Percentiles rank a stretch among this genome's conserved stretches.
These are phyloP conservation scores for Cornus florida DNA, from an alignment of 148 eudicot genomes.

Conservation along the genomic window DNA sequence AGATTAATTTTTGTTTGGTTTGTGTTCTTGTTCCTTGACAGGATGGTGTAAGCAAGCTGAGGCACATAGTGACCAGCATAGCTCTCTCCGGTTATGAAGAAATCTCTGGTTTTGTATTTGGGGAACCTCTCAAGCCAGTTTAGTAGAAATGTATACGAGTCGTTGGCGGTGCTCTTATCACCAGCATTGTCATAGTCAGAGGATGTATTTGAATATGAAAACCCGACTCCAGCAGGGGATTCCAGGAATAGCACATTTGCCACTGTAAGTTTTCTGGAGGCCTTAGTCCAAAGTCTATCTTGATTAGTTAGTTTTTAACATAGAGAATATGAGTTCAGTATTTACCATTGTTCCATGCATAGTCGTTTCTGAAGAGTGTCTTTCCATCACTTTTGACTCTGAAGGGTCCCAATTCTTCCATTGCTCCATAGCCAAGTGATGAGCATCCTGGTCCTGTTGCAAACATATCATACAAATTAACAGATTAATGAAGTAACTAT, in stretches of 20 bases:
- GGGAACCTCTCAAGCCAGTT: slow-evolving; percentile 29
- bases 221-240: slow-evolving; percentile 14
- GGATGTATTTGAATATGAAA: slow-evolving; percentile 22
- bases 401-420: slow-evolving; percentile 37
- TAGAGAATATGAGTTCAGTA: neutral
- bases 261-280: neutral
- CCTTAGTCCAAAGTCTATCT: neutral
- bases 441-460: slow-evolving; percentile 41
- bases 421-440: slow-evolving; percentile 35
- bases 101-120: slow-evolving; percentile 22
- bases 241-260: slow-evolving; percentile 17
- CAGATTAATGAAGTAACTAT: neutral
- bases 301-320: neutral
- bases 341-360: slow-evolving; percentile 37
- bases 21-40: slow-evolving; percentile 19
- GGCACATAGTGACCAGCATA: slow-evolving; percentile 29
- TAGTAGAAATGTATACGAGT: slow-evolving; percentile 20
- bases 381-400: slow-evolving; percentile 32
- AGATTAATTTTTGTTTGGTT: slow-evolving; percentile 24
- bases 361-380: slow-evolving; percentile 24
- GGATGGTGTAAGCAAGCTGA: slow-evolving; percentile 28
- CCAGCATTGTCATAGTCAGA: slow-evolving; percentile 12
- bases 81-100: slow-evolving; percentile 29
- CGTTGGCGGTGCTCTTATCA: slow-evolving; percentile 22
- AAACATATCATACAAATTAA: no score